Evolutionary conservation across 2,329 filamentous ascomycete genomes (phyloP), one percentile per base, ranked within the genome.

Genomic region (Pseudopithomyces chartarum): DNA sequence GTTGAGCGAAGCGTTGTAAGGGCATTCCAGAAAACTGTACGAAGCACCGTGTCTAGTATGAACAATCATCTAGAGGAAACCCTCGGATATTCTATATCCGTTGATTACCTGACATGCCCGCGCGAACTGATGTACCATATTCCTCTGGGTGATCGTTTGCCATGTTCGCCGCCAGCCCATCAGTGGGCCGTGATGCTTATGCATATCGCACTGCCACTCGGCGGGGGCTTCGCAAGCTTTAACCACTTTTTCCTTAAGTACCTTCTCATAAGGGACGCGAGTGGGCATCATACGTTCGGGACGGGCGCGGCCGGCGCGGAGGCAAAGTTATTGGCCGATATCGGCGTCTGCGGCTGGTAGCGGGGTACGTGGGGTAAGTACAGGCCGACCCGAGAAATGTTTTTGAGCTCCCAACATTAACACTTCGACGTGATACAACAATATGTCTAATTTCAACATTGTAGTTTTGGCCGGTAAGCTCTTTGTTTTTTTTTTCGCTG

Each of bases 361-460:
- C 48, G 48, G 48, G 48, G 48, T 51, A 43, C 47, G 48, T 51
- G 48, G 48, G 48, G 48, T 51, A 51, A 50, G 26, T 20, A 20
- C 47, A 20, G 22, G 20, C 47, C 5, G 23, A 8, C 38, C 8
- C 12, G 10, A 42, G 48, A 33, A 51, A 33, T 43, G 48, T 51
- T 51, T 50, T 51, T 40, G 38, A 51, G 23, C 26, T 23, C 48
- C 36, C 36, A n/a, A 42, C 48, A 15, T 3, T 26, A 34, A 2
- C n/a, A 10, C 32, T 22, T 40, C 8, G 33, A 26, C 34, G 19
- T 42, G 12, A 33, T 34, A 34, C 8, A 17, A 4, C 47, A 55
- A 60, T n/a, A 78, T 78, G 76, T 67, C 75, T 67, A 65, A 71
- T 8, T 76, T 75, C 60, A 78, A 78, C 55, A 78, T 78, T 63